A percentile compares a stretch with the other conserved stretches of the same genome.
phyloP scores from a whole-genome alignment of 345 rosid species.

The Mercurialis annua region DNA sequence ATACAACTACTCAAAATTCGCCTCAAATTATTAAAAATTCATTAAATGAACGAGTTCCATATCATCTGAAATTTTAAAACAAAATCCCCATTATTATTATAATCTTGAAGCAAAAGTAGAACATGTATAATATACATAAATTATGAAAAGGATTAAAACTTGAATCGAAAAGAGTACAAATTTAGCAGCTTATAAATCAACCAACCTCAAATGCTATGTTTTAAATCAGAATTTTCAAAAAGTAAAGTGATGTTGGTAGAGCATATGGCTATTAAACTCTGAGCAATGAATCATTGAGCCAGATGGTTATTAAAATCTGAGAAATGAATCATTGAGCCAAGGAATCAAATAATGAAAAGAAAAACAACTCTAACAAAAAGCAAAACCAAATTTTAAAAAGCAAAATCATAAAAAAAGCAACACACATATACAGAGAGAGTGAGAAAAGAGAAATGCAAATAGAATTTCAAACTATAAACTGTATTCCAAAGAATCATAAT shows the following conservation, averaged over 20 bases:
- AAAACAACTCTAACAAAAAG: not conserved
- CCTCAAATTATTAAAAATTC: conserved; percentile 4
- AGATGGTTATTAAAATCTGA: too few relatives aligned
- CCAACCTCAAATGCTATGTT: too few relatives aligned
- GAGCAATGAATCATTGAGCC: too few relatives aligned
- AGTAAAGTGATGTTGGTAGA: too few relatives aligned
- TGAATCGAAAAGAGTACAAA: not conserved
- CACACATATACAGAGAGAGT: too few relatives aligned
- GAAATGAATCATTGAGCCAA: not conserved
- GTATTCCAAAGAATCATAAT: conserved; percentile 8
- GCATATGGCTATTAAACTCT: not conserved
- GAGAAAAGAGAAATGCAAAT: not conserved
- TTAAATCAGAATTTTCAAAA: not conserved
- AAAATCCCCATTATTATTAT: not conserved
- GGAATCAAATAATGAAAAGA: not conserved
- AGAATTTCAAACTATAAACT: not conserved
- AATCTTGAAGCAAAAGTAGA: not conserved
- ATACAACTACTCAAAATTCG: not conserved
- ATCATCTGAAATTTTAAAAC: not conserved
- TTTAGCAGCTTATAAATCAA: not conserved
- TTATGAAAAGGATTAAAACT: not conserved
- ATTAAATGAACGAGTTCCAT: not conserved
- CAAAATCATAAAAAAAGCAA: not conserved
- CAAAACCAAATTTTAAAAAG: not conserved
- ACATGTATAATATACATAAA: not conserved